These are phyloP conservation scores for Russula sp. DNA, from an alignment of 768 basidiomycete genomes.

Conservation along the genomic window DNA sequence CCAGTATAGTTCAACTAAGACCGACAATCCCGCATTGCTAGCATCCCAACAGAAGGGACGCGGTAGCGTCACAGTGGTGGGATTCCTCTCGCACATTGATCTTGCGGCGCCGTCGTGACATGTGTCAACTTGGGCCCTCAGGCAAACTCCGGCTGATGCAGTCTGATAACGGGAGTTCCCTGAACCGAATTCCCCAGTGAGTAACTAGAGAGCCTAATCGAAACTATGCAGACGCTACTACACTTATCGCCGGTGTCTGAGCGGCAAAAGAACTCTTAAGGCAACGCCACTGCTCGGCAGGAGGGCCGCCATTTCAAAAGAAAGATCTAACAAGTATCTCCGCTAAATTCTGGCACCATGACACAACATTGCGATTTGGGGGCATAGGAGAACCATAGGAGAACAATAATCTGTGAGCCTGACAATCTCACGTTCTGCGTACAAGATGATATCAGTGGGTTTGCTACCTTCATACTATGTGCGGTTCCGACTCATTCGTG, in stretches of 20 bases:
- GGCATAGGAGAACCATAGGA: too few relatives aligned
- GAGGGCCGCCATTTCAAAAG: background rate
- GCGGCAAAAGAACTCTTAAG: conserved; percentile 3
- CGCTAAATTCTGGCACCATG: background rate
- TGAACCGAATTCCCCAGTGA: background rate
- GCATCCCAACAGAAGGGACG: too few relatives aligned
- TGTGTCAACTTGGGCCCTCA: background rate
- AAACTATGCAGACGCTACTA: background rate
- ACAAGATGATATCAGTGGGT: too few relatives aligned
- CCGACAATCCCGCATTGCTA: too few relatives aligned
- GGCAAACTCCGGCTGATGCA: background rate
- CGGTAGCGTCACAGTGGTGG: background rate
- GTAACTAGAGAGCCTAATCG: background rate
- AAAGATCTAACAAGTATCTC: background rate
- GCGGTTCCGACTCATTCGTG: background rate
- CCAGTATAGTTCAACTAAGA: too few relatives aligned
- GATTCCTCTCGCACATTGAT: background rate
- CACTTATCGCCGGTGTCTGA: conserved; percentile 5
- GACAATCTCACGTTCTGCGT: background rate
- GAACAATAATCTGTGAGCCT: background rate
- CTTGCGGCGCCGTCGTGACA: background rate
- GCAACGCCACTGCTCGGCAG: background rate
- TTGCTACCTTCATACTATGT: too few relatives aligned
- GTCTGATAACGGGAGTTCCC: background rate
- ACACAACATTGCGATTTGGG: background rate